phyloP scores from a whole-genome alignment of 1,139 yeast genomes.

The Lizanozyma gosingica region DNA sequence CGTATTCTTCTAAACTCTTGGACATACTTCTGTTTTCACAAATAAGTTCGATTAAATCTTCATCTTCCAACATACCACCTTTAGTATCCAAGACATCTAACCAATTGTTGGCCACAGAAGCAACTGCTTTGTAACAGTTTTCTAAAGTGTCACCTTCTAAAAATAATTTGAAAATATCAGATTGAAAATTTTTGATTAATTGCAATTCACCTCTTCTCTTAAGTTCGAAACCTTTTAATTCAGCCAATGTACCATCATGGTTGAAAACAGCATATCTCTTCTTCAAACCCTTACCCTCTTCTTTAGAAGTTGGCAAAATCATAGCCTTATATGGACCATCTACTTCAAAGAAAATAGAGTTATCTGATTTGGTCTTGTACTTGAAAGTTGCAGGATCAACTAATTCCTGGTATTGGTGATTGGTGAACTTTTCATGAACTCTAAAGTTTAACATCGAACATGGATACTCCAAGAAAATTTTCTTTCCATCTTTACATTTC shows the following conservation, averaged over 20 bases:
- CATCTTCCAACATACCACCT: conserved; percentile 86
- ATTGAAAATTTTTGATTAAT: conserved; percentile 87
- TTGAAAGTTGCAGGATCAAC: conserved; percentile 59
- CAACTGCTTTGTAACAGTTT: conserved; percentile 81
- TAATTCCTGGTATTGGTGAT: conserved; percentile 87
- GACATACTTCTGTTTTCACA: conserved; percentile 97
- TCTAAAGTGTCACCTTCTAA: conserved; percentile 75
- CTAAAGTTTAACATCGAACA: conserved; percentile 93
- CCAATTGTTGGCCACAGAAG: conserved; percentile 92
- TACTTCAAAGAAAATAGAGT: conserved; percentile 93
- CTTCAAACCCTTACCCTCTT: conserved; percentile 94
- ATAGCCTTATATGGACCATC: conserved; percentile 98
- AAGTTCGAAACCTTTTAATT: conserved; percentile 91
- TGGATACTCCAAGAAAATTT: conserved; percentile 75
- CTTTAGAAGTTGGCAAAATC: conserved; percentile 95
- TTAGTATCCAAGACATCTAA: conserved; percentile 83
- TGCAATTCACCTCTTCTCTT: conserved; percentile 96
- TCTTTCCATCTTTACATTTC: conserved; percentile 69
- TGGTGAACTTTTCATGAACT: conserved; percentile 86
- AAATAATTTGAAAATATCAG: conserved; percentile 87
- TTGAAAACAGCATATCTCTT: conserved; percentile 97
- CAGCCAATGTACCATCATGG: conserved; percentile 89
- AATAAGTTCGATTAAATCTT: conserved; percentile 87
- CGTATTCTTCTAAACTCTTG: conserved; percentile 83
- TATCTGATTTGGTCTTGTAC: conserved; percentile 77